Evolutionary conservation across 2,329 filamentous ascomycete genomes (phyloP).

Genomic region (Dryadomyces quercus-mongolicae): DNA sequence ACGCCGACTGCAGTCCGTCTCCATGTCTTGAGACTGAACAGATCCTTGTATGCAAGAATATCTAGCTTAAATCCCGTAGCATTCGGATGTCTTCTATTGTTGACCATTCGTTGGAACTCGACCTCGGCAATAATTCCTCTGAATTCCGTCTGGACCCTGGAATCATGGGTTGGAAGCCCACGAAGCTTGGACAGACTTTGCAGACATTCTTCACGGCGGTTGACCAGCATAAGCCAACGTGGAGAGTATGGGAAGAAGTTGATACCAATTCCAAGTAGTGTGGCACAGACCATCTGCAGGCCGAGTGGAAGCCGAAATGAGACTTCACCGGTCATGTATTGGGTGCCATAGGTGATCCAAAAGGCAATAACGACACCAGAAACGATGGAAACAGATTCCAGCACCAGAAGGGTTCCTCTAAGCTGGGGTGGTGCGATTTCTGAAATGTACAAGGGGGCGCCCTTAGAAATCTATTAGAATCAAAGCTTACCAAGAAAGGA

Average conservation of each 20-base stretch:
- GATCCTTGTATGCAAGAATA: neutral
- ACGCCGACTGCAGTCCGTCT: neutral
- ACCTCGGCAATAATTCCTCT: neutral
- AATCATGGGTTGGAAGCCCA: conserved; percentile 4
- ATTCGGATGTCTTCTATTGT: too few relatives aligned
- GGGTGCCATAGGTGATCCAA: conserved; percentile 28
- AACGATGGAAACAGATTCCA: conserved; percentile 1
- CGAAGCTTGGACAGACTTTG: conserved; percentile 10
- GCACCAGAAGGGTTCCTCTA: conserved; percentile 4
- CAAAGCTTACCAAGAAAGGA: too few relatives aligned
- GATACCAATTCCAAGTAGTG: conserved; percentile 38
- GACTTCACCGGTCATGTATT: conserved; percentile 19
- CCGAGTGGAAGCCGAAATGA: conserved; percentile 39
- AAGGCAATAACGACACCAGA: conserved; percentile 30
- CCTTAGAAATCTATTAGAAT: neutral
- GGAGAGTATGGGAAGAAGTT: conserved; percentile 45
- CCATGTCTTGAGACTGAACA: neutral
- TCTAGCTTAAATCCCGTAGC: too few relatives aligned
- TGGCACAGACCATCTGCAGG: conserved; percentile 34
- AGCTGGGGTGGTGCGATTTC: conserved; percentile 8
- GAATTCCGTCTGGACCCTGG: neutral
- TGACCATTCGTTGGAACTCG: neutral
- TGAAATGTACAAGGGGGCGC: conserved; percentile 4
- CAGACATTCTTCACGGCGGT: conserved; percentile 9
- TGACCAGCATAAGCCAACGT: conserved; percentile 35